Base-by-base conservation (phyloP, 305 asterid species). In the Monarda citriodora region DNA sequence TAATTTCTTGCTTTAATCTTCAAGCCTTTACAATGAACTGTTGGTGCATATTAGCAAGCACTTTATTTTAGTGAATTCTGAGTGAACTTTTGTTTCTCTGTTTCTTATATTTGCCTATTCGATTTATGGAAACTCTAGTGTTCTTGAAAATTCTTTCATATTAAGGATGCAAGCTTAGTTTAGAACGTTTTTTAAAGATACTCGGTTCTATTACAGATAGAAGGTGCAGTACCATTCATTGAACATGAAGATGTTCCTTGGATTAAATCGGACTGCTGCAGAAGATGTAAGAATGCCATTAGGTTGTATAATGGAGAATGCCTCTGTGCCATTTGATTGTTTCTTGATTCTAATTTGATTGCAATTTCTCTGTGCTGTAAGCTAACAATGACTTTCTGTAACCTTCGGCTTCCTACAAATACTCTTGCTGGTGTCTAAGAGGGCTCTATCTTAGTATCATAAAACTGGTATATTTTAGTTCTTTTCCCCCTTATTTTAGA, bases 161-260 rank as follows among this genome's bases (percentile, higher is more conserved):
- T 32, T 11, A 32, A 26, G n/a, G 40, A 15, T 52, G 29, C 38
- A 22, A 63, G 14, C 16, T 18, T 18, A 13, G 12, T 54, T n/a
- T 47, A 34, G 36, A 41, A 56, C 58, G n/a, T 12, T 31, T 49
- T 21, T 44, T 29, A n/a, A 51, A 38, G 45, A 18, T 51, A 57
- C 46, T 63, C 7, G 31, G 23, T 60, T 62, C 37, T 70, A 42
- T 17, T 75, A 70, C 77, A 79, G 81, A 65, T 57, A 31, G 61
- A 60, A 72, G 56, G 51, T 58, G 17, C 25, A 49, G 15, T 71
- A 65, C 52, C 64, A 10, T 66, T 59, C 54, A 20, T 52, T 49
- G 65, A 71, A 65, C 73, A 55, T 71, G 67, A 60, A 70, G 77
- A 68, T 56, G 58, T 37, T 13, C 55, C n/a, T 61, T 63, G 38